phyloP scores from a whole-genome alignment of 768 basidiomycete species.

The Leccinum longicurvipes region DNA sequence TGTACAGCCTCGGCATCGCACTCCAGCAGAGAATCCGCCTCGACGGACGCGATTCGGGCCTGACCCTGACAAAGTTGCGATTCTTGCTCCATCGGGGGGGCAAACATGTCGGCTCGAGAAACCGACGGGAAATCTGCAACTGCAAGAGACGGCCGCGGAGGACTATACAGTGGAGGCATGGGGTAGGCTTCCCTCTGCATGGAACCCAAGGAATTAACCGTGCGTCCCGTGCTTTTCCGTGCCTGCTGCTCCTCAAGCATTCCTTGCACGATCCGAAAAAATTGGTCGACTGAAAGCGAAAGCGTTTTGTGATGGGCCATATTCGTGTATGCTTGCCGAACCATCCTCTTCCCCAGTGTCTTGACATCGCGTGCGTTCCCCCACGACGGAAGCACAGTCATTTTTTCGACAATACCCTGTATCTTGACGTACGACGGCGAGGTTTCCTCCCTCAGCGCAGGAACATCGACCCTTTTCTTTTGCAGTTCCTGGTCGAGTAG shows the following conservation, averaged over 20 bases:
- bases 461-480: background rate
- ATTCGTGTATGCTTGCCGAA: background rate
- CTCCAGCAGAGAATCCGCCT: background rate
- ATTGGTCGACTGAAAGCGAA: background rate
- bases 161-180: background rate
- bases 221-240: background rate
- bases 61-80: background rate
- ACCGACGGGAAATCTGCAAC: background rate
- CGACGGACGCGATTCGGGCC: background rate
- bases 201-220: background rate
- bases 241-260: background rate
- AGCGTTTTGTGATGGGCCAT: background rate
- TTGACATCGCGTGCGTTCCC: background rate
- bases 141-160: background rate
- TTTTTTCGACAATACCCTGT: background rate
- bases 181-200: background rate
- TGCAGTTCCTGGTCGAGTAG: background rate
- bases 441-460: background rate
- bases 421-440: background rate
- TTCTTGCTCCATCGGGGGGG: background rate
- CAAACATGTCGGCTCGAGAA: background rate
- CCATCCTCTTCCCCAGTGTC: background rate
- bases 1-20: background rate
- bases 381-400: background rate
- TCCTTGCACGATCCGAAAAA: background rate